phyloP scores from a whole-genome alignment of 805 yeast species.

The Starmerella apicola region DNA sequence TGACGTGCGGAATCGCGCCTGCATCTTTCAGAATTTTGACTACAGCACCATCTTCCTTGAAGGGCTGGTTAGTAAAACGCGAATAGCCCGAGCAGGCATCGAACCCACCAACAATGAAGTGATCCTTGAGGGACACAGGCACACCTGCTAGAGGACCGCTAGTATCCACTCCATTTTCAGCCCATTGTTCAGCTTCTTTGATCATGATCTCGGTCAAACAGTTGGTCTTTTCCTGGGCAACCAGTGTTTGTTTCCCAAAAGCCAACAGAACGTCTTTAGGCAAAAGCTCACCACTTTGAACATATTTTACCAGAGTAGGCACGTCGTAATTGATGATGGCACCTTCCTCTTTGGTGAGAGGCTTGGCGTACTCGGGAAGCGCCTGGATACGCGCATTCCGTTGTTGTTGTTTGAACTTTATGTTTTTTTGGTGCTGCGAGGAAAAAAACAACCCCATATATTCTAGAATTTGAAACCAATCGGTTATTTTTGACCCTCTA shows the following conservation, averaged over 20 bases:
- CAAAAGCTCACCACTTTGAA: constrained; percentile 36
- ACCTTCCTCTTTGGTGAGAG: constrained; percentile 26
- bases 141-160: constrained; percentile 52
- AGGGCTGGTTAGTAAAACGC: constrained; percentile 31
- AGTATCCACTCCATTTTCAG: constrained; percentile 38
- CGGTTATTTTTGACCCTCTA: no score
- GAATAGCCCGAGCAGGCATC: constrained; percentile 44
- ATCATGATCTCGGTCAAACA: constrained; percentile 51
- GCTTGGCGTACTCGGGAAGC: constrained; percentile 31
- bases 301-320: constrained; percentile 31
- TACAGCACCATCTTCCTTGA: constrained; percentile 31
- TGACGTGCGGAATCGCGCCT: constrained; percentile 44
- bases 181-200: constrained; percentile 55
- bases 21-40: constrained; percentile 36
- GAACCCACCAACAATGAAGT: constrained; percentile 37
- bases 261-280: constrained; percentile 47
- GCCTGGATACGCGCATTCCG: constrained; percentile 27
- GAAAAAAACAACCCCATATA: constrained; percentile 8
- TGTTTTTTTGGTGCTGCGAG: constrained; percentile 7
- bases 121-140: constrained; percentile 53
- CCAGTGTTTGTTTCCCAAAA: constrained; percentile 50
- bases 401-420: constrained; percentile 25
- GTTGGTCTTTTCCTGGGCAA: constrained; percentile 47
- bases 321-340: constrained; percentile 34
- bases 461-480: neutral